Conservation (phyloP, 495 filamentous ascomycete species). For the Lasiosphaeria hispida region DNA sequence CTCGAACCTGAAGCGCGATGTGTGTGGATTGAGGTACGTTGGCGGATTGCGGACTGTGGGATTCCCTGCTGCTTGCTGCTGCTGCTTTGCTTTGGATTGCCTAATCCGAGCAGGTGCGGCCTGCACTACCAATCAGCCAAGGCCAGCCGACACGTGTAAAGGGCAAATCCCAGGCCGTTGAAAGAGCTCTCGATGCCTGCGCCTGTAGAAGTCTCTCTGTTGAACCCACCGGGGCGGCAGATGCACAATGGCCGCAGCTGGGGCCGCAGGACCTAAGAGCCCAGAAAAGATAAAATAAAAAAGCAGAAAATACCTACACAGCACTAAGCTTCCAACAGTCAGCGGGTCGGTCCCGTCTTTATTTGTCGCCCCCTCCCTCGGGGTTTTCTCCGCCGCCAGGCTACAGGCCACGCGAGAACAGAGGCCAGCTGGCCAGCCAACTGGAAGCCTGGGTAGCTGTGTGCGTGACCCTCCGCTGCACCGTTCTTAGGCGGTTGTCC, state of each 20-base stretch:
- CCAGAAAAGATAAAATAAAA: background rate
- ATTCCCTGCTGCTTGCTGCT: background rate
- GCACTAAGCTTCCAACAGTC: background rate
- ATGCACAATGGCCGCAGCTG: slow-evolving; percentile 26
- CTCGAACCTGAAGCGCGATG: background rate
- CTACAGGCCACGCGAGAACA: background rate
- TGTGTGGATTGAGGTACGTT: too few species aligned
- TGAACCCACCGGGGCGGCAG: slow-evolving; percentile 17
- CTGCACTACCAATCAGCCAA: slow-evolving; percentile 16
- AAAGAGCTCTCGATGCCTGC: background rate
- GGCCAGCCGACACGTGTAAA: background rate
- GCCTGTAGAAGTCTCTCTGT: background rate
- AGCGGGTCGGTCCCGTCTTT: background rate
- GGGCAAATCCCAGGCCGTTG: background rate
- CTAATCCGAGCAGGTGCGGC: slow-evolving; percentile 16
- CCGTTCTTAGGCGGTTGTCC: background rate
- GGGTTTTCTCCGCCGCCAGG: too few species aligned
- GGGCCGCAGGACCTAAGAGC: slow-evolving; percentile 26
- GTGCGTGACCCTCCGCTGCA: background rate
- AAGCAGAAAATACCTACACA: background rate
- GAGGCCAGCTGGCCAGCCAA: background rate
- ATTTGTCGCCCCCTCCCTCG: background rate
- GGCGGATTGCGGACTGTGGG: too few species aligned
- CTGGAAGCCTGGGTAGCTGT: background rate
- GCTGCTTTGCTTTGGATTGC: slow-evolving; percentile 8